These are phyloP conservation scores for Thelonectria olida DNA, from an alignment of 2,329 filamentous ascomycete species.

Conservation along the genomic window DNA sequence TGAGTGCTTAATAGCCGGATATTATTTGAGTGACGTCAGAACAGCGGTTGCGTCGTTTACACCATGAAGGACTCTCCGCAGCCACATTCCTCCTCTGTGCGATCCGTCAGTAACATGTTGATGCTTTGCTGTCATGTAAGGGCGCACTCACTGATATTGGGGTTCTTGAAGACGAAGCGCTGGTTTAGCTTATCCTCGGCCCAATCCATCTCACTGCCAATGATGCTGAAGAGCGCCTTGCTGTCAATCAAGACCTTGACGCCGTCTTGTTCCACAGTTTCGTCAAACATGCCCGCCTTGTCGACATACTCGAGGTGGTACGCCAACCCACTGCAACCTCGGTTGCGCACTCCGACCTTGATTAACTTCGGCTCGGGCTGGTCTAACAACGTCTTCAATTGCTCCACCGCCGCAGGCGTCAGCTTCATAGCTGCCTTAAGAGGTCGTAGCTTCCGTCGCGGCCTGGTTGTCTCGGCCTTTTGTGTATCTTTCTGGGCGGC, in stretches of 20 bases:
- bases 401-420: slow-evolving; percentile 80
- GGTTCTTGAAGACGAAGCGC: slow-evolving; percentile 94
- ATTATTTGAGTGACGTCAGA: background rate
- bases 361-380: slow-evolving; percentile 93
- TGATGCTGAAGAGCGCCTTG: slow-evolving; percentile 97
- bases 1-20: background rate
- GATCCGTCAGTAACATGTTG: slow-evolving; percentile 41
- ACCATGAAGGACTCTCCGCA: slow-evolving; percentile 98
- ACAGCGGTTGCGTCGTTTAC: slow-evolving; percentile 40
- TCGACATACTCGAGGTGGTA: slow-evolving; percentile 97
- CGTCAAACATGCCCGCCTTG: slow-evolving; percentile 87
- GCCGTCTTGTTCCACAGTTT: slow-evolving; percentile 93
- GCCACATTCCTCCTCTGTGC: slow-evolving; percentile 91
- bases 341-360: slow-evolving; percentile 91
- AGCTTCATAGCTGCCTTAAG: slow-evolving; percentile 93
- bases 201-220: slow-evolving; percentile 99
- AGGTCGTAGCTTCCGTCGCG: slow-evolving; percentile 57
- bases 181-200: slow-evolving; percentile 93
- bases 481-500: slow-evolving; percentile 73
- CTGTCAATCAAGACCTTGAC: slow-evolving; percentile 96
- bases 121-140: no score
- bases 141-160: slow-evolving; percentile 90
- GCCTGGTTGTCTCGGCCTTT: slow-evolving; percentile 63
- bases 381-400: slow-evolving; percentile 79
- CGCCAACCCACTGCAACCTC: slow-evolving; percentile 91